A percentile compares a stretch with the other conserved stretches of the same genome.
Evolutionary conservation across 2,329 filamentous ascomycete genomes (phyloP).

Genomic region (Aspergillus clavatus): DNA sequence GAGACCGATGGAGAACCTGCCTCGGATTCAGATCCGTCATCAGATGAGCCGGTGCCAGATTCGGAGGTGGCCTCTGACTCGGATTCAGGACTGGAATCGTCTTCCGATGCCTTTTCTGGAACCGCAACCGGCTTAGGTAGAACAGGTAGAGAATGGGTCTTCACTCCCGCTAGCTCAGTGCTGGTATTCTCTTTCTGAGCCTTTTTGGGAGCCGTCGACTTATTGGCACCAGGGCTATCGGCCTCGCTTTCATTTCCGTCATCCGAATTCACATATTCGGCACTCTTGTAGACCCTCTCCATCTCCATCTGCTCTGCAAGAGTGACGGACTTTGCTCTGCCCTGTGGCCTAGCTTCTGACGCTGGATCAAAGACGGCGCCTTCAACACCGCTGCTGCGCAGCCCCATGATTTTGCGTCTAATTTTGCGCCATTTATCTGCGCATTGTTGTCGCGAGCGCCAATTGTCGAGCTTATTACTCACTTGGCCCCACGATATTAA

Average conservation of each 20-base stretch:
- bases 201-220: background rate
- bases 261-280: constrained; percentile 11
- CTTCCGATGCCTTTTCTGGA: background rate
- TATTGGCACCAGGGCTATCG: background rate
- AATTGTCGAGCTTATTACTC: constrained; percentile 26
- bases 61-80: background rate
- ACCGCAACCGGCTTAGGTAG: background rate
- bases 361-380: constrained; percentile 24
- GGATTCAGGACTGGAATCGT: background rate
- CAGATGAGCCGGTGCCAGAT: background rate
- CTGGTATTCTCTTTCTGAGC: background rate
- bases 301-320: constrained; percentile 1
- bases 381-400: constrained; percentile 19
- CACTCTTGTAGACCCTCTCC: constrained; percentile 4
- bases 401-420: constrained; percentile 14
- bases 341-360: constrained; percentile 2
- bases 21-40: background rate
- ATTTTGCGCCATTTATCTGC: constrained; percentile 39
- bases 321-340: constrained; percentile 2
- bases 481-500: constrained; percentile 30
- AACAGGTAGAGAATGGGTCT: background rate
- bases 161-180: background rate
- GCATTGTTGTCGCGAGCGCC: constrained; percentile 36
- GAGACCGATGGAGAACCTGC: background rate
- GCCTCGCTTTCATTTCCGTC: constrained; percentile 1